phyloP scores from a whole-genome alignment of 2,329 filamentous ascomycete species.

The Alternaria infectoria region DNA sequence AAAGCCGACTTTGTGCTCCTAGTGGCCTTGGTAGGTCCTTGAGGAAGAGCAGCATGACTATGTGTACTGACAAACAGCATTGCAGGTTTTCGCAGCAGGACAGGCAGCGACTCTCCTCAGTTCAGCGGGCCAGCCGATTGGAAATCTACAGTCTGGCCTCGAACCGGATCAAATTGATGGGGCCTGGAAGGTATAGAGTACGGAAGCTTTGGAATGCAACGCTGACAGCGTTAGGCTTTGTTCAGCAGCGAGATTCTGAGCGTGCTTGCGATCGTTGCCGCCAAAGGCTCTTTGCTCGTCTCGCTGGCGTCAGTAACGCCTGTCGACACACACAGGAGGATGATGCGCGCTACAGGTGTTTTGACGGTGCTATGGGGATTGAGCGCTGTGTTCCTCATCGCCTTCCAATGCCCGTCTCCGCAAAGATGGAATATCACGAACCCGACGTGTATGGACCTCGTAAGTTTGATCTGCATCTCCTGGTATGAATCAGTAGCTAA shows the following conservation, averaged over 20 bases:
- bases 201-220: no score
- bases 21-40: no score
- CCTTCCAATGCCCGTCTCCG: conserved; percentile 3
- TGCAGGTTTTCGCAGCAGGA: no score
- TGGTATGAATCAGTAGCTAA: no score
- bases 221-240: neutral
- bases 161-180: neutral
- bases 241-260: conserved; percentile 1
- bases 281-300: neutral
- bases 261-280: neutral
- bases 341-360: neutral
- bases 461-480: no score
- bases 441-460: neutral
- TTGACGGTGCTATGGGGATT: conserved; percentile 4
- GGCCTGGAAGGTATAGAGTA: neutral
- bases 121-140: conserved; percentile 11
- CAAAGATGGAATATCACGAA: conserved; percentile 1
- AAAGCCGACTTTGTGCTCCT: conserved; percentile 2
- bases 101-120: conserved; percentile 2
- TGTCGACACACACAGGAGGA: neutral
- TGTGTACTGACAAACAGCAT: no score
- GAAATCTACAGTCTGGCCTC: neutral
- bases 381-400: neutral
- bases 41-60: no score
- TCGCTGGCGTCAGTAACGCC: neutral